Evolutionary conservation across 2,329 filamentous ascomycete genomes (phyloP), one percentile per base, ranked within the genome.

Genomic region (Scopulariopsis brevicaulis): DNA sequence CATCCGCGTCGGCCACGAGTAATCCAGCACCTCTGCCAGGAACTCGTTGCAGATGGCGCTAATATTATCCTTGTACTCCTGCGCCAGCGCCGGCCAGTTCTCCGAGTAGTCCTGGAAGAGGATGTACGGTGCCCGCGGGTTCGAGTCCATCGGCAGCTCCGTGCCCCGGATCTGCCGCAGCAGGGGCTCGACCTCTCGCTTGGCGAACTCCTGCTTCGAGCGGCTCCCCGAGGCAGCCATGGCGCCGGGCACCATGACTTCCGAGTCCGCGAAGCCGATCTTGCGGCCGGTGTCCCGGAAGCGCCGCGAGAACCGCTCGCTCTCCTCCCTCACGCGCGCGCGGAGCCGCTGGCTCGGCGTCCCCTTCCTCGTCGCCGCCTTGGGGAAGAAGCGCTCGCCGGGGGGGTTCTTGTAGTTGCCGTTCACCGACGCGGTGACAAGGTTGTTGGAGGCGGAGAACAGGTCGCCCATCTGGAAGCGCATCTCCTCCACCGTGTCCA

Each of bases 361-460:
- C 25, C 77, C 77, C 59, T 74, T 74, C 14, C 76, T 74, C 51
- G 71, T 75, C 2, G 75, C 76, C 12, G 77, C 75, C 10, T 75
- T 70, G 7, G 76, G 71, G 64, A 80, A 80, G 68, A 80, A 80
- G 57, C 69, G 71, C 63, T 77, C 76, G 59, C 75, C 74, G 18
- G 77, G 76, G 0, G 77, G 77, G 60, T 79, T 79, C 70, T 80
- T 80, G 72, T 80, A 80, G 68, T 77, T 78, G 55, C 77, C 77
- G 57, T 79, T 77, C 28, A 79, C 75, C 46, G 77, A 77, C 3
- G 77, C 77, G 1, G 76, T 78, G 43, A 79, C 76, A n/a, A 80
- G 71, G 57, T 79, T 77, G 67, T 78, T 78, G 35, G 75, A 79
- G 0, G 73, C 70, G 0, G 77, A 78, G 60, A 79, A 80, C 6